These are phyloP conservation scores for Dothideomycetes sp. DNA, from an alignment of 2,329 filamentous ascomycete genomes.

Conservation along the genomic window DNA sequence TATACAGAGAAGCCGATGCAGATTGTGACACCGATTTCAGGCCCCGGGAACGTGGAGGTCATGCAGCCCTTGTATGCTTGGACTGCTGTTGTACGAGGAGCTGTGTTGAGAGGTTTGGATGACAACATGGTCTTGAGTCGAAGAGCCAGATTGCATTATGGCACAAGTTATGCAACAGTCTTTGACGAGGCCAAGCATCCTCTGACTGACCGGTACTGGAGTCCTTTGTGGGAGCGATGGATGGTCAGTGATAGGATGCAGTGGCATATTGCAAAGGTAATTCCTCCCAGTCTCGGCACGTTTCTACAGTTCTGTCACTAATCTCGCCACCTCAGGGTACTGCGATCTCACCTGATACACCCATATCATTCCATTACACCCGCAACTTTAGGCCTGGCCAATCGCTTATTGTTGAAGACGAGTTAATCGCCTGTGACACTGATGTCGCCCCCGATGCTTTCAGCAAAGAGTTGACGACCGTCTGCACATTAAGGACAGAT, in stretches of 20 bases:
- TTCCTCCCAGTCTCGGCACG: not conserved
- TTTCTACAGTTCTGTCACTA: not conserved
- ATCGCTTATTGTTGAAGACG: constrained; percentile 59
- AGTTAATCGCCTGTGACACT: constrained; percentile 64
- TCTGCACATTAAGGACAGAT: constrained; percentile 73
- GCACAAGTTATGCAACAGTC: constrained; percentile 69
- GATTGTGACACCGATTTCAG: constrained; percentile 61
- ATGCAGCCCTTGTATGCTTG: constrained; percentile 67
- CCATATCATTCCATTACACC: constrained; percentile 76
- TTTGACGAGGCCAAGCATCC: constrained; percentile 69
- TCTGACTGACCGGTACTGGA: constrained; percentile 69
- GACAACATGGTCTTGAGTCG: constrained; percentile 70
- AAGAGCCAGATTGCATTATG: constrained; percentile 66
- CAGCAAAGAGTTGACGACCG: constrained; percentile 48
- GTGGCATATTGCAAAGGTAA: constrained; percentile 66
- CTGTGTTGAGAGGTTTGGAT: constrained; percentile 66
- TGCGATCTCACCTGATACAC: constrained; percentile 59
- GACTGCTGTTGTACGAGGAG: constrained; percentile 69
- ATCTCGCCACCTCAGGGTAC: constrained; percentile 44
- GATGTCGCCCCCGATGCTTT: constrained; percentile 50
- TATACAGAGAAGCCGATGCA: constrained; percentile 58
- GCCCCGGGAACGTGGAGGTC: constrained; percentile 74
- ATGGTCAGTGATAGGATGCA: constrained; percentile 81
- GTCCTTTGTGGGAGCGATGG: constrained; percentile 71
- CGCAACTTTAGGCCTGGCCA: constrained; percentile 73